Percentiles rank a stretch among this genome's conserved stretches.
phyloP scores from a whole-genome alignment of 345 rosid genomes.

The Salix arbutifolia region DNA sequence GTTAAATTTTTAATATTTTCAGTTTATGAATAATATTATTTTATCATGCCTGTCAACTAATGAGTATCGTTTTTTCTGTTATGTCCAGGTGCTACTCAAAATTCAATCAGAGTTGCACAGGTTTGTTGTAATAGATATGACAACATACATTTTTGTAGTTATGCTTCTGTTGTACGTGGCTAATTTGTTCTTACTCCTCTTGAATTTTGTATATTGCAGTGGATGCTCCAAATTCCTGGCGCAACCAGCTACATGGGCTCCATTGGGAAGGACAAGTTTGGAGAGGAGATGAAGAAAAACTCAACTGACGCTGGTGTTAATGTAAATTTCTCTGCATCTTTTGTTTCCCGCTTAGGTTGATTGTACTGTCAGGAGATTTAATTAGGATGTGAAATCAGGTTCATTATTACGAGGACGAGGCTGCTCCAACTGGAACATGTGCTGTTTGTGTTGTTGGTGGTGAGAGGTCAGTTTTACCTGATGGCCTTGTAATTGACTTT shows the following conservation, averaged over 20 bases:
- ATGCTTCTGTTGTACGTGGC: not conserved
- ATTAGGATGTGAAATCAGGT: constrained; percentile 39
- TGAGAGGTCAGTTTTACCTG: constrained; percentile 61
- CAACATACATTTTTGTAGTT: not conserved
- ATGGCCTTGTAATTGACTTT: not conserved
- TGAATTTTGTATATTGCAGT: constrained; percentile 35
- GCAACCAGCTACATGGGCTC: constrained; percentile 87
- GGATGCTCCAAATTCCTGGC: constrained; percentile 97
- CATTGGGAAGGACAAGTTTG: constrained; percentile 92
- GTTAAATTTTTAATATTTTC: not conserved
- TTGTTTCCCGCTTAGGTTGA: not conserved
- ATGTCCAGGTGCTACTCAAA: constrained; percentile 73
- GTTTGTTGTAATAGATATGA: constrained; percentile 24
- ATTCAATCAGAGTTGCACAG: constrained; percentile 94
- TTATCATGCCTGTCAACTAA: not conserved
- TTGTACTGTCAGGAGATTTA: not conserved
- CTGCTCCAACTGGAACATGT: constrained; percentile 85
- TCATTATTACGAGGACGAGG: constrained; percentile 77
- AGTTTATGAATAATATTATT: no score
- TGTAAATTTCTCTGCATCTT: constrained; percentile 32
- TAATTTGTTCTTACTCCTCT: not conserved
- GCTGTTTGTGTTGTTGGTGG: constrained; percentile 96
- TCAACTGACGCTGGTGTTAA: constrained; percentile 71
- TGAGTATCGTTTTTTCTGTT: not conserved
- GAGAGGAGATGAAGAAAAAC: constrained; percentile 92